These are phyloP conservation scores for Gracilaria gracilis DNA, from an alignment of 23 red algal genomes.

Conservation along the genomic window DNA sequence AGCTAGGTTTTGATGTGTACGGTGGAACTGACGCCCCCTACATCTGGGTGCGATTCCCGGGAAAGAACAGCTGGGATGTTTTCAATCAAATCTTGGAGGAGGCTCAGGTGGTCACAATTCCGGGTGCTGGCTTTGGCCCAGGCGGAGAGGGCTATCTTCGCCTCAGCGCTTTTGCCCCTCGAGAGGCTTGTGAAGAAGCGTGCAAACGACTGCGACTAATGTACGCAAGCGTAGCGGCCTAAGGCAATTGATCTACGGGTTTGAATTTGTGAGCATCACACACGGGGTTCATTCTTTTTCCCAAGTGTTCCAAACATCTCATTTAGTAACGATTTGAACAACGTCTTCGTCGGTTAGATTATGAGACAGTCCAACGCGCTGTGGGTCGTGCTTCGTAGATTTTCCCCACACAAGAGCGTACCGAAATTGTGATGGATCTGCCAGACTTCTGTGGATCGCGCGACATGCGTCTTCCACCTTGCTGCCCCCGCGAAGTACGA, in stretches of 20 bases:
- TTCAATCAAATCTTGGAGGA: constrained; percentile 94
- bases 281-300: too few relatives aligned
- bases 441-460: constrained; percentile 84
- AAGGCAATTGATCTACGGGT: background rate
- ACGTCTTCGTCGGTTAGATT: constrained; percentile 92
- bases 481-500: constrained; percentile 86
- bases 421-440: constrained; percentile 83
- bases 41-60: constrained; percentile 94
- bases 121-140: constrained; percentile 96
- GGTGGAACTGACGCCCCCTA: constrained; percentile 95
- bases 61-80: constrained; percentile 91
- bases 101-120: constrained; percentile 95
- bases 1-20: constrained; percentile 90
- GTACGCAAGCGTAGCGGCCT: constrained; percentile 59
- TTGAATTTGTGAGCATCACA: background rate
- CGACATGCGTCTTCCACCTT: constrained; percentile 90
- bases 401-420: constrained; percentile 90
- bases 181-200: constrained; percentile 85
- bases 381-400: constrained; percentile 90
- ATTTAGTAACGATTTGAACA: constrained; percentile 86
- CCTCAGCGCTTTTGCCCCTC: constrained; percentile 90
- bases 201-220: constrained; percentile 74
- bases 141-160: constrained; percentile 92
- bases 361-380: constrained; percentile 91
- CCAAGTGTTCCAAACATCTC: background rate